phyloP scores from a whole-genome alignment of 73 alveolate genomes.

The Durusdinium trenchii region DNA sequence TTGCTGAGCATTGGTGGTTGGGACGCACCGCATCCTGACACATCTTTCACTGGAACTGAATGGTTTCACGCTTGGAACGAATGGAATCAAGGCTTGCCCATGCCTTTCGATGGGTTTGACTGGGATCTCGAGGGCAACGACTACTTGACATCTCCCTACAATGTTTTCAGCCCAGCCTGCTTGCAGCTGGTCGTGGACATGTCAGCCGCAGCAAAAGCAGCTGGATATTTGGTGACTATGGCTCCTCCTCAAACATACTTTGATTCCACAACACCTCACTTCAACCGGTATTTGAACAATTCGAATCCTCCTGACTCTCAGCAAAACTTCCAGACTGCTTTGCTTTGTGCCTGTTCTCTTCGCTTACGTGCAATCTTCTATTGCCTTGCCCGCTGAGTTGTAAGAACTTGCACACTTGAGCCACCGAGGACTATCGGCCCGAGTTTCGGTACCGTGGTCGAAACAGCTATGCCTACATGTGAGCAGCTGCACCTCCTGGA shows the following conservation, averaged over 20 bases:
- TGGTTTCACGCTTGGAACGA: conserved; percentile 65
- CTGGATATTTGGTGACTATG: conserved; percentile 43
- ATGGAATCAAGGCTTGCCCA: conserved; percentile 52
- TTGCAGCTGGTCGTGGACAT: conserved; percentile 42
- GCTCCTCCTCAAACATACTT: neutral
- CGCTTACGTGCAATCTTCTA: too few relatives aligned
- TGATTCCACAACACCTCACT: neutral
- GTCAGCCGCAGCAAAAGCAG: conserved; percentile 73
- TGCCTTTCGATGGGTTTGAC: conserved; percentile 81
- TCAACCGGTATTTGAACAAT: conserved; percentile 62
- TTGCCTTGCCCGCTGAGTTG: too few relatives aligned
- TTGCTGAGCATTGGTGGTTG: conserved; percentile 69
- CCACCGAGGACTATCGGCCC: conserved; percentile 31
- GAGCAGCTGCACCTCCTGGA: conserved; percentile 74
- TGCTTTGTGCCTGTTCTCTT: too few relatives aligned
- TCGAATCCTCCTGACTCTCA: conserved; percentile 24
- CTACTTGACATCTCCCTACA: neutral
- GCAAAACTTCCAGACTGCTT: too few relatives aligned
- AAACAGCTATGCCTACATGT: conserved; percentile 69
- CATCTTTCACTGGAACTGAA: conserved; percentile 14
- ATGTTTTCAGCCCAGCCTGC: neutral
- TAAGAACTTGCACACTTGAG: too few relatives aligned
- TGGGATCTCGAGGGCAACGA: conserved; percentile 88
- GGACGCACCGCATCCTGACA: conserved; percentile 69
- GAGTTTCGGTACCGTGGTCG: conserved; percentile 31